These are phyloP conservation scores for Chlamydomonas applanata DNA, from an alignment of 139 green algal genomes.

Conservation along the genomic window DNA sequence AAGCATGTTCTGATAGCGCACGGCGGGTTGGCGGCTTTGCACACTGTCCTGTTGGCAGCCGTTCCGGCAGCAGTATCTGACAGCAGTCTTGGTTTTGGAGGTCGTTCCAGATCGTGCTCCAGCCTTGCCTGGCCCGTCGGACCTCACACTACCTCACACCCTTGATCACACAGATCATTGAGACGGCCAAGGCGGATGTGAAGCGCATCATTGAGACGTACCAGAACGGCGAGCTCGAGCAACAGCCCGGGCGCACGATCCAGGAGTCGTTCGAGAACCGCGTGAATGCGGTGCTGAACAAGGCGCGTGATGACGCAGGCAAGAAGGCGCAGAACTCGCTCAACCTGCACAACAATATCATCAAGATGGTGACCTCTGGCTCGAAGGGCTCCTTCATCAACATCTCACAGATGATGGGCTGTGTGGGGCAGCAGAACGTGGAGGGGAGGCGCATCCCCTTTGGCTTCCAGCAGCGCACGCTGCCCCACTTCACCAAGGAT, in stretches of 20 bases:
- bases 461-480: constrained; percentile 88
- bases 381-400: constrained; percentile 99
- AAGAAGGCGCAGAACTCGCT: constrained; percentile 86
- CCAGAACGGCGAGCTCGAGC: constrained; percentile 87
- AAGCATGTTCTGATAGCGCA: too few species aligned
- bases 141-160: too few species aligned
- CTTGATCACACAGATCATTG: constrained; percentile 87
- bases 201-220: constrained; percentile 82
- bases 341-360: constrained; percentile 94
- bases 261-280: constrained; percentile 94
- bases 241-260: constrained; percentile 88
- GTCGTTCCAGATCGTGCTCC: too few species aligned
- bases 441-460: constrained; percentile 99
- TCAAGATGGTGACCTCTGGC: constrained; percentile 95
- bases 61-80: too few species aligned
- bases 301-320: constrained; percentile 78
- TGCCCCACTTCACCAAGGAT: constrained; percentile 93
- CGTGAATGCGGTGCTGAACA: constrained; percentile 88
- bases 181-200: constrained; percentile 81
- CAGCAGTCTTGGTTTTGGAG: too few species aligned
- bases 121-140: too few species aligned
- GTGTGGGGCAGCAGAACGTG: constrained; percentile 99
- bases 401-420: constrained; percentile 99
- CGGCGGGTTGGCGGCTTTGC: too few species aligned
- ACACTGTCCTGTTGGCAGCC: too few species aligned